These are phyloP conservation scores for button mushroom (Agaricus bisporus) DNA, from an alignment of 768 basidiomycete species.

Conservation along the genomic window DNA sequence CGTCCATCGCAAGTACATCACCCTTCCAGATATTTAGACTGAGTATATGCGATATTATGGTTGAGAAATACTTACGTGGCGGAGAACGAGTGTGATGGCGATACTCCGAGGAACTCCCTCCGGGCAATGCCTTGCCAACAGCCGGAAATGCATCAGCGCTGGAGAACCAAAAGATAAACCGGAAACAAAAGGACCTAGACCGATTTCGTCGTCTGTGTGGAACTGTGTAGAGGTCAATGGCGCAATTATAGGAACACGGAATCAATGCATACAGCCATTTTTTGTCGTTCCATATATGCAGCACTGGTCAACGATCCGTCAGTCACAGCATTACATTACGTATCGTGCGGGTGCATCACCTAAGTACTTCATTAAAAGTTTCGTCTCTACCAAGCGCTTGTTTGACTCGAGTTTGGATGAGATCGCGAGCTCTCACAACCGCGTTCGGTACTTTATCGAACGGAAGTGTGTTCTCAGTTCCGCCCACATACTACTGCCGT, in stretches of 20 bases:
- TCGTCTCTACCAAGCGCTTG: constrained; percentile 34
- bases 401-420: constrained; percentile 52
- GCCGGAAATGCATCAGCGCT: constrained; percentile 76
- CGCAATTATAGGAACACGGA: neutral
- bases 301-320: constrained; percentile 32
- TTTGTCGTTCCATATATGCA: constrained; percentile 82
- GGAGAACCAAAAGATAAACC: constrained; percentile 73
- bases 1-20: constrained; percentile 76
- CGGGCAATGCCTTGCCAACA: constrained; percentile 31
- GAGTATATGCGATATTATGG: neutral
- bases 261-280: constrained; percentile 59
- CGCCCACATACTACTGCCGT: constrained; percentile 62
- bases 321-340: neutral
- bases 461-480: constrained; percentile 66
- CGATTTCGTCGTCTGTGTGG: constrained; percentile 73
- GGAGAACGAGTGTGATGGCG: constrained; percentile 51
- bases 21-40: constrained; percentile 36
- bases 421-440: constrained; percentile 47
- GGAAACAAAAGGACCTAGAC: constrained; percentile 67
- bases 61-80: constrained; percentile 47
- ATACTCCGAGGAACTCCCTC: constrained; percentile 25
- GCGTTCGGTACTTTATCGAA: constrained; percentile 53
- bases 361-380: constrained; percentile 73
- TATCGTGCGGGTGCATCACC: constrained; percentile 21
- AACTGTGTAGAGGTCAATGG: constrained; percentile 36